Base-by-base conservation (phyloP, 2,329 filamentous ascomycete genomes). In the Aspergillus sp. region DNA sequence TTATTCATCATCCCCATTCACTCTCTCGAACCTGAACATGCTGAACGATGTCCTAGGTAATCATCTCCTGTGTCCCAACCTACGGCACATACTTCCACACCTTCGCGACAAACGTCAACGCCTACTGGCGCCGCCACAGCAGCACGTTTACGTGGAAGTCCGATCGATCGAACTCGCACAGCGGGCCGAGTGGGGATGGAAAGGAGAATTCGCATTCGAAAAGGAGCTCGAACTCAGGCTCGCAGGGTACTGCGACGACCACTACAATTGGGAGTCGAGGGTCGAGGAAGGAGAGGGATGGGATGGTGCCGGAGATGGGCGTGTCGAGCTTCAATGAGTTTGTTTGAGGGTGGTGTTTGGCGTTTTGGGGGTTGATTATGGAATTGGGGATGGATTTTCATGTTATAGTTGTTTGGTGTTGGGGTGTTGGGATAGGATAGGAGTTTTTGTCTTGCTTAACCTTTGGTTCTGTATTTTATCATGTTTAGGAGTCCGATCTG, bases 41-140 rank as follows among this genome's bases (percentile, higher is more conserved):
- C 24, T 26, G 31, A 32, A 32, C 9, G 9, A 50, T 12, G 14
- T 49, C 24, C 24, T 18, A 70, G 67, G 65, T 80, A 39, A 73
- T 80, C 16, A 73, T 80, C 29, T 68, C 75, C 6, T 79, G 73
- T 55, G 66, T 81, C 10, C 79, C 80, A 6, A 76, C 78, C 0
- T 75, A 81, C n/a, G 75, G 75, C 0, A 79, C 80, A 2, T 69
- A 81, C 0, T 69, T 81, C 60, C 67, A 61, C 39, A 52, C 66
- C 29, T 65, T 70, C 53, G 52, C 58, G 16, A 57, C 63, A 3
- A 64, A 57, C n/a, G 49, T 68, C 39, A 60, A 29, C 22, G 67
- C 58, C 22, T 66, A 68, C 54, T 63, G 58, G 45, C 26, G 53
- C 22, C 55, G 61, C n/a, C 57, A 55, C 24, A 51, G 36, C 36